A percentile compares a stretch with the other conserved stretches of the same genome.
Evolutionary conservation across 805 yeast genomes (phyloP).

Genomic region (Spathaspora girioi): DNA sequence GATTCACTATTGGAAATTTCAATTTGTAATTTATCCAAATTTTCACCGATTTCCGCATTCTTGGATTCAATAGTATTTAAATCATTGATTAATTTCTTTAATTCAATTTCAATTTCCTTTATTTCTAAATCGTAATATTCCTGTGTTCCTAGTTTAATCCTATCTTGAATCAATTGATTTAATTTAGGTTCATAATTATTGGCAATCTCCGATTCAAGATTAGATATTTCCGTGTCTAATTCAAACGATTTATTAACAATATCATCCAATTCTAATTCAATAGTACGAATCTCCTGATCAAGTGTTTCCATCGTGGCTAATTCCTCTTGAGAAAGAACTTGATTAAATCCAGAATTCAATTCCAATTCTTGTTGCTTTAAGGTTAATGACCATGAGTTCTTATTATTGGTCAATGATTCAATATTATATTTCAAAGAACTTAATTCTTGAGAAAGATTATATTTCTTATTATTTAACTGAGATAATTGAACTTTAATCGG

Average conservation of each 20-base stretch:
- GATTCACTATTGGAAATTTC: conserved; percentile 34
- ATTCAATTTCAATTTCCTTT: conserved; percentile 19
- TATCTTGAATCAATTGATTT: conserved; percentile 14
- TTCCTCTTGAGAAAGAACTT: conserved; percentile 51
- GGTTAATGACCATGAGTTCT: conserved; percentile 36
- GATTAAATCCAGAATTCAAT: conserved; percentile 48
- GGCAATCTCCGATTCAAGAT: conserved; percentile 52
- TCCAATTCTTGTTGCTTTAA: conserved; percentile 47
- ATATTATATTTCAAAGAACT: conserved; percentile 29
- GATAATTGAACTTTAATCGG: conserved; percentile 41
- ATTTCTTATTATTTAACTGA: conserved; percentile 37
- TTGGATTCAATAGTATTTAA: conserved; percentile 25
- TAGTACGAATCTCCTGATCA: conserved; percentile 27
- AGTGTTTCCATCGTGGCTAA: conserved; percentile 33
- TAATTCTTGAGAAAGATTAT: conserved; percentile 43
- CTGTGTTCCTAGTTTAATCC: conserved; percentile 7
- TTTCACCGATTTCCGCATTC: conserved; percentile 21
- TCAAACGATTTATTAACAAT: conserved; percentile 39
- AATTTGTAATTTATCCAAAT: conserved; percentile 22
- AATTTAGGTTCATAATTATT: conserved; percentile 55
- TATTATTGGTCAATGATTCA: conserved; percentile 27
- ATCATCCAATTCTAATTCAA: conserved; percentile 39
- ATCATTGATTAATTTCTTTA: conserved; percentile 20
- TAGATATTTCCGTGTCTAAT: conserved; percentile 45
- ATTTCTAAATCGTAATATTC: conserved; percentile 10